Evolutionary conservation across 768 basidiomycete species (phyloP).

Genomic region (Naganishia friedmannii): DNA sequence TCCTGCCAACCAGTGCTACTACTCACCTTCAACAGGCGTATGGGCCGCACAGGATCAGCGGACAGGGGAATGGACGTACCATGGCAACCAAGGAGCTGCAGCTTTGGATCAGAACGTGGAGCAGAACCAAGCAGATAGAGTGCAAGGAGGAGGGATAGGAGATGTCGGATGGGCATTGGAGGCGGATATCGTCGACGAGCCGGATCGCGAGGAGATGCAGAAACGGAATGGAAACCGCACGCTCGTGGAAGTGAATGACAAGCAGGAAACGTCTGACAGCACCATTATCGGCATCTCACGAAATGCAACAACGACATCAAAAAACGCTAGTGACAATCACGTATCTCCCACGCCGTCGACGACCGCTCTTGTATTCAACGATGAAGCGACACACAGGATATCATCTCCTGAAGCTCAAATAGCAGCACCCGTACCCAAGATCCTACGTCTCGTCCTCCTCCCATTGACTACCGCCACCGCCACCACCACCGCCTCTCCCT

Average conservation of each 20-base stretch:
- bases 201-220: constrained; percentile 1
- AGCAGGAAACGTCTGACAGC: not conserved
- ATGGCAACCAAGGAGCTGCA: not conserved
- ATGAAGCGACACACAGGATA: no score
- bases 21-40: not conserved
- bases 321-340: no score
- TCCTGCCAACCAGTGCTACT: not conserved
- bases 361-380: no score
- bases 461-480: constrained; percentile 22
- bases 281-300: no score
- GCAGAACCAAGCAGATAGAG: not conserved
- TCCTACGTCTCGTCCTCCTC: constrained; percentile 42
- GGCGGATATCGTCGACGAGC: not conserved
- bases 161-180: constrained; percentile 29
- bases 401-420: no score
- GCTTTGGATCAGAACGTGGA: not conserved
- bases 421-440: constrained; percentile 29
- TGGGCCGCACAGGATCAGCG: not conserved
- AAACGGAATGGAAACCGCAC: not conserved
- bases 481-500: not conserved
- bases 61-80: constrained; percentile 14
- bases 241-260: not conserved
- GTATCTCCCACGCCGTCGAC: no score
- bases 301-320: no score
- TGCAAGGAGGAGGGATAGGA: constrained; percentile 22